A percentile compares a stretch with the other conserved stretches of the same genome.
These are phyloP conservation scores for Lizanozyma gosingica DNA, from an alignment of 1,139 yeast species.

Conservation along the genomic window DNA sequence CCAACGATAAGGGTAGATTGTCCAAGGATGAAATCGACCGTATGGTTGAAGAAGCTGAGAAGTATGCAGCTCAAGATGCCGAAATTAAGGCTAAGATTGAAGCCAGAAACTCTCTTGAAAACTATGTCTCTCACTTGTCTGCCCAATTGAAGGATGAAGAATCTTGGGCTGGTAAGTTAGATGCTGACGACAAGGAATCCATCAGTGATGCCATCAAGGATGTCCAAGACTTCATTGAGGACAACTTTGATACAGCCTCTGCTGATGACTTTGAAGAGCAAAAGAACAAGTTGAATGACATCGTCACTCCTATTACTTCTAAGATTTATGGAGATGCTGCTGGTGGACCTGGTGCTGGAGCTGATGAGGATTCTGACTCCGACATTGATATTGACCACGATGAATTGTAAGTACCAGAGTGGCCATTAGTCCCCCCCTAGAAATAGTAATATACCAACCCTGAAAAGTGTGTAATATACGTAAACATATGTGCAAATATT, in stretches of 20 bases:
- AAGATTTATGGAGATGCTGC: constrained; percentile 71
- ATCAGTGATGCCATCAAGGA: constrained; percentile 84
- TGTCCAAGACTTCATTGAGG: constrained; percentile 81
- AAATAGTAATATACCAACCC: background rate
- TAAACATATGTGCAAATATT: too few species aligned
- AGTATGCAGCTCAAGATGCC: constrained; percentile 81
- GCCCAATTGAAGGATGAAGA: constrained; percentile 58
- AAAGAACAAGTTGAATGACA: constrained; percentile 72
- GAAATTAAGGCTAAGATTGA: constrained; percentile 76
- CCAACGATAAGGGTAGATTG: constrained; percentile 95
- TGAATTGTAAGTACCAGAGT: constrained; percentile 37
- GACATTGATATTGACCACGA: constrained; percentile 67
- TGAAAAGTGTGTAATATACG: too few species aligned
- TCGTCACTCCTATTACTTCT: constrained; percentile 89
- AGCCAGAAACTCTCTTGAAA: constrained; percentile 42
- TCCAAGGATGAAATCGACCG: constrained; percentile 87
- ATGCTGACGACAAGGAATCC: constrained; percentile 88
- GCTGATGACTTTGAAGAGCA: constrained; percentile 93
- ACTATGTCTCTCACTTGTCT: constrained; percentile 37
- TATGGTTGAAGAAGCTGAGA: constrained; percentile 93
- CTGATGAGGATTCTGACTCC: constrained; percentile 45
- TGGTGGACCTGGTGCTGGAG: constrained; percentile 35
- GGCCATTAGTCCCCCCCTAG: background rate
- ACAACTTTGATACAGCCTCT: constrained; percentile 79
- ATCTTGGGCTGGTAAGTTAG: constrained; percentile 68